These are phyloP conservation scores for Dichomitus squalens DNA, from an alignment of 1,284 basidiomycete genomes.

Conservation along the genomic window DNA sequence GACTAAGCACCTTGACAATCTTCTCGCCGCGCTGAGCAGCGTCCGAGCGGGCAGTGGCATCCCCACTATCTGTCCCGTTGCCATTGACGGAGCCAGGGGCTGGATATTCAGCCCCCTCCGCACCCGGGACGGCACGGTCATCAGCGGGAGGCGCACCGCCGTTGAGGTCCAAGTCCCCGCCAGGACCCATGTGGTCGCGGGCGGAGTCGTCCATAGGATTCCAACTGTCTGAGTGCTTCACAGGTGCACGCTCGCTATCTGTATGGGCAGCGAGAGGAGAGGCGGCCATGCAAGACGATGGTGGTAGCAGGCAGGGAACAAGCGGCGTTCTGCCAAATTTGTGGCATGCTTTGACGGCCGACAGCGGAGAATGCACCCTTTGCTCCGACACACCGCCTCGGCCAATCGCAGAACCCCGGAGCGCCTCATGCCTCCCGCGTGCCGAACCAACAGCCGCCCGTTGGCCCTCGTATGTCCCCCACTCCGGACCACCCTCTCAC, in stretches of 20 bases:
- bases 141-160: conserved; percentile 41
- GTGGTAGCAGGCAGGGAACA: conserved; percentile 28
- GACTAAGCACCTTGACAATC: conserved; percentile 88
- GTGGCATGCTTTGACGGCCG: neutral
- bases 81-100: conserved; percentile 34
- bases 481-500: neutral
- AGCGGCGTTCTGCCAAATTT: conserved; percentile 16
- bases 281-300: conserved; percentile 48
- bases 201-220: conserved; percentile 52
- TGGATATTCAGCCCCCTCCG: conserved; percentile 50
- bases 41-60: conserved; percentile 28
- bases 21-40: conserved; percentile 68
- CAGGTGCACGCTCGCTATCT: conserved; percentile 29
- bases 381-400: neutral
- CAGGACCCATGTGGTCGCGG: conserved; percentile 48
- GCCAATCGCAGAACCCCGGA: neutral
- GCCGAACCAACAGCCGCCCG: neutral
- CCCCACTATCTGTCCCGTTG: conserved; percentile 20
- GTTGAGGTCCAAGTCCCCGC: conserved; percentile 47
- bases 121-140: conserved; percentile 38
- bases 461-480: neutral
- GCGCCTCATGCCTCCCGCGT: neutral
- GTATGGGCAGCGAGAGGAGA: conserved; percentile 37
- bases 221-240: conserved; percentile 51
- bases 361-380: neutral